phyloP scores from a whole-genome alignment of 2,329 filamentous ascomycete genomes.

The Fusarium redolens region DNA sequence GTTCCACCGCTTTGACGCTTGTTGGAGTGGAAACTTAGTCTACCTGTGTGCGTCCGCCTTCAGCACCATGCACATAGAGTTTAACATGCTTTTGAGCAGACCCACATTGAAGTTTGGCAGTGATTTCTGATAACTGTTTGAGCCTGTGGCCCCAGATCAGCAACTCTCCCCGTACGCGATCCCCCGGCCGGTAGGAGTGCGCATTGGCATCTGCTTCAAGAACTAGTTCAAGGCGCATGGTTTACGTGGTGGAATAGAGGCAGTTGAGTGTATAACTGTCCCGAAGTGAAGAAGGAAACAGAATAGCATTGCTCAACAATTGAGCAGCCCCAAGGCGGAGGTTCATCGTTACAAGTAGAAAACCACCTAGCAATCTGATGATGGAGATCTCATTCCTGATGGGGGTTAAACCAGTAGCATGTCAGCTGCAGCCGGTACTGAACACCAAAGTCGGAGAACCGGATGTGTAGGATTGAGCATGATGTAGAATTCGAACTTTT shows the following conservation, averaged over 20 bases:
- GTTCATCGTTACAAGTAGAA: neutral
- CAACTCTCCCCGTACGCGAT: neutral
- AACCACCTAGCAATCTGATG: neutral
- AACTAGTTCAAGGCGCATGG: neutral
- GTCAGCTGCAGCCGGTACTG: neutral
- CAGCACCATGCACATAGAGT: neutral
- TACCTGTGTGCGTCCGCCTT: neutral
- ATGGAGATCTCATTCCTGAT: neutral
- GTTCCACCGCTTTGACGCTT: neutral
- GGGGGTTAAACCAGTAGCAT: neutral
- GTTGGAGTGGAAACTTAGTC: neutral
- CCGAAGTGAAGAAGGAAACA: no score
- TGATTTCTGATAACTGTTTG: neutral
- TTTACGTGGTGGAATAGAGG: neutral
- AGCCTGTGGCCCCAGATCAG: neutral
- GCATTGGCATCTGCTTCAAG: neutral
- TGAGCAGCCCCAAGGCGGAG: neutral
- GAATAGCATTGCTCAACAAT: neutral
- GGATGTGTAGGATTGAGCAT: neutral
- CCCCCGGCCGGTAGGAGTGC: neutral
- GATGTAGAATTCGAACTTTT: neutral
- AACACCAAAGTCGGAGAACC: neutral
- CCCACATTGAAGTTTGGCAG: neutral
- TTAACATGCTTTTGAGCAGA: neutral
- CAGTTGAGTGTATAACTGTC: neutral